Conservation (phyloP, 768 basidiomycete genomes). For the Exidia glandulosa region DNA sequence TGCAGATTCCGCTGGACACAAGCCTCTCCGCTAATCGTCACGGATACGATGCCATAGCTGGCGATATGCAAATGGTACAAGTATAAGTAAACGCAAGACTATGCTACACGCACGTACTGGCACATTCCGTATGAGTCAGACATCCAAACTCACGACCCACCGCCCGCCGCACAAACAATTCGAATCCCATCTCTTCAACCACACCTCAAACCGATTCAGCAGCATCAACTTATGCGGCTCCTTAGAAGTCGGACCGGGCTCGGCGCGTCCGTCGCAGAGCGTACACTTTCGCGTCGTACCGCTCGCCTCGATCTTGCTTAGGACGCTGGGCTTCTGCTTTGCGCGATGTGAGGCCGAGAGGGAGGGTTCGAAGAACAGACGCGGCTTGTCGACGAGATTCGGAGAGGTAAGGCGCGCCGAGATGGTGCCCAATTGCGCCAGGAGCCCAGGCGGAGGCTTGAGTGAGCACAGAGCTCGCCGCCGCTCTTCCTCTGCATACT, state of each 20-base stretch:
- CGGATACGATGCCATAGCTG: too few relatives aligned
- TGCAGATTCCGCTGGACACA: too few relatives aligned
- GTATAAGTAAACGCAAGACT: too few relatives aligned
- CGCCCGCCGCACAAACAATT: neutral
- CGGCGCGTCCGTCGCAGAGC: neutral
- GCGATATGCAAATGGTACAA: too few relatives aligned
- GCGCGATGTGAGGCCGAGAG: neutral
- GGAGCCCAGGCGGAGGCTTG: neutral
- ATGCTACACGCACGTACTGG: too few relatives aligned
- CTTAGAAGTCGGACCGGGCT: neutral
- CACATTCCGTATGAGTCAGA: too few relatives aligned
- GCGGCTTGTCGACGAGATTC: neutral
- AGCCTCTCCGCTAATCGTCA: too few relatives aligned
- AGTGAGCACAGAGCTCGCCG: neutral
- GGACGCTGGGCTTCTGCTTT: neutral
- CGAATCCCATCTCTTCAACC: neutral
- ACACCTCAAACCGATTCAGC: neutral
- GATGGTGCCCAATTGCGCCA: neutral
- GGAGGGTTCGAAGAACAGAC: neutral
- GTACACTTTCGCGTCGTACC: neutral
- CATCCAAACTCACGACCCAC: too few relatives aligned
- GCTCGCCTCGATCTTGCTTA: neutral
- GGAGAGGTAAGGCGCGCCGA: neutral
- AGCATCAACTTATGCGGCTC: neutral
- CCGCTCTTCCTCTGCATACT: neutral